Percentiles rank a stretch among this genome's conserved stretches.
Evolutionary conservation across 2,329 filamentous ascomycete genomes (phyloP).

Genomic region (Orbilia oligospora): DNA sequence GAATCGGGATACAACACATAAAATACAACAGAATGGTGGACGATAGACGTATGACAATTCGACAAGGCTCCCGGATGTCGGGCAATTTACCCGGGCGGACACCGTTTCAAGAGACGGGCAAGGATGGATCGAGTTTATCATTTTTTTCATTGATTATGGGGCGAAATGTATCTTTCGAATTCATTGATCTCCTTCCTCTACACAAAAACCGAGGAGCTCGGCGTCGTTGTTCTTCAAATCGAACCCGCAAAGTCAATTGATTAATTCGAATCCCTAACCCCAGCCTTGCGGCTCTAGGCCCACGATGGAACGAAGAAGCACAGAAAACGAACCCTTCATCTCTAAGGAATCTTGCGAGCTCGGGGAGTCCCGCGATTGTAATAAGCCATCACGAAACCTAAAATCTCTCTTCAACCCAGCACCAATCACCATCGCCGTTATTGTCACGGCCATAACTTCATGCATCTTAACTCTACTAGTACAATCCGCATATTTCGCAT

Average conservation of each 20-base stretch:
- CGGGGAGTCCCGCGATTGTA: conserved; percentile 8
- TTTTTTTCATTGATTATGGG: conserved; percentile 4
- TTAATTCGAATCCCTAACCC: background rate
- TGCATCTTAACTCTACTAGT: conserved; percentile 41
- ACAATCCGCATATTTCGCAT: conserved; percentile 32
- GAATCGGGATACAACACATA: conserved; percentile 45
- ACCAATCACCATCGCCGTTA: conserved; percentile 30
- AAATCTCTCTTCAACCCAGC: conserved; percentile 15
- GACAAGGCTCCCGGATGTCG: conserved; percentile 38
- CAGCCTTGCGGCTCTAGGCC: background rate
- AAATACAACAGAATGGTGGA: conserved; percentile 33
- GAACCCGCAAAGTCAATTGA: background rate
- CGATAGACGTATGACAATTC: background rate
- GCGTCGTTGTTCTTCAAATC: background rate
- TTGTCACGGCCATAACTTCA: conserved; percentile 38
- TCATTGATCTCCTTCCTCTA: background rate
- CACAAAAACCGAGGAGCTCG: background rate
- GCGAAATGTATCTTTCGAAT: conserved; percentile 4
- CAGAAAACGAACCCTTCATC: conserved; percentile 45
- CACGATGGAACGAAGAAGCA: conserved; percentile 36
- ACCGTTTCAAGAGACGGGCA: conserved; percentile 46
- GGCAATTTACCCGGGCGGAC: conserved; percentile 51
- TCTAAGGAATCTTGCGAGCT: conserved; percentile 23
- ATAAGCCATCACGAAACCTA: background rate
- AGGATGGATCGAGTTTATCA: conserved; percentile 10